Evolutionary conservation across 2,329 filamentous ascomycete genomes (phyloP), one percentile per base, ranked within the genome.

Genomic region (Didymella arachidicola): DNA sequence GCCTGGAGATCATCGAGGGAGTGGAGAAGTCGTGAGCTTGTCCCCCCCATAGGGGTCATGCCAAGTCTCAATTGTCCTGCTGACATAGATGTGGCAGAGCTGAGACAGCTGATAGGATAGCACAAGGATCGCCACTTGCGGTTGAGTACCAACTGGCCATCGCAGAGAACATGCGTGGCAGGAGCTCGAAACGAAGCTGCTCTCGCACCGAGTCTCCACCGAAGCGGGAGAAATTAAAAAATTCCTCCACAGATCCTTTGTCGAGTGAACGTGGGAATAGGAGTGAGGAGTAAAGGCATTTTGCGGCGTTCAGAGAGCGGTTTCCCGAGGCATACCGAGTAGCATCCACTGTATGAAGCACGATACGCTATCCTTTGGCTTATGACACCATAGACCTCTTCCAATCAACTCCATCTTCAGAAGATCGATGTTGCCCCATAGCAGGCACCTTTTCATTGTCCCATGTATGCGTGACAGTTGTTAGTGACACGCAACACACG

Each of bases 1-100:
- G 60, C n/a, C 27, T 72, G 6, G 59, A 65, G 22, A 60, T 73
- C 6, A 68, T 73, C 19, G 65, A 72, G n/a, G 71, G 71, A 6
- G 50, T 73, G 29, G 69, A 70, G 53, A 67, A 70, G 64, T 49
- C 60, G 65, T 72, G 66, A 70, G 66, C 41, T 48, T 44, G 22
- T 51, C 14, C 34, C 12, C n/a, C 19, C 7, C 38, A 19, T 14
- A n/a, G 26, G 44, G 27, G 14, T 3, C 43, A 25, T 48, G n/a
- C 3, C 49, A 32, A 30, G 6, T 36, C 36, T 52, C 44, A 42
- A 27, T 29, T 50, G 19, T 30, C 43, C 34, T 16, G 50, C 50
- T 59, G 39, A 59, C 32, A 22, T 1, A 18, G 26, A 10, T 25
- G 26, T 11, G 10, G 39, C 34, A 59, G 50, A 50, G 11, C 18